Conservation (phyloP, 768 basidiomycete genomes). For the Russula griseocarnosa region DNA sequence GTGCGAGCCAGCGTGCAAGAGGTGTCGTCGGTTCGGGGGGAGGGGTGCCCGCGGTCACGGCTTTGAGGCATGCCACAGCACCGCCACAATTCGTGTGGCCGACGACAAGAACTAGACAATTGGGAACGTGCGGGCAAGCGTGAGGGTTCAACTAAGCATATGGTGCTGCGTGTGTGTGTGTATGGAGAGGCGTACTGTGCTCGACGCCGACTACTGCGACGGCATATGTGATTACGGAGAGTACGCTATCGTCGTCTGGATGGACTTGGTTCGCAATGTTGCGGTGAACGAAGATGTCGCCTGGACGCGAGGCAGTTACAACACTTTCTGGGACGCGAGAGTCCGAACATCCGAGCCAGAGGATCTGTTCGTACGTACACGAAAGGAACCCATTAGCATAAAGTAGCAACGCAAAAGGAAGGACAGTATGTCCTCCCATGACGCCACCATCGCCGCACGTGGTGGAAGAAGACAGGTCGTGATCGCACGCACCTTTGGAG, state of each 20-base stretch:
- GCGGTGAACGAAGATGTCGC: slow-evolving; percentile 78
- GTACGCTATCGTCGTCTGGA: slow-evolving; percentile 62
- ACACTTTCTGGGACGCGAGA: slow-evolving; percentile 82
- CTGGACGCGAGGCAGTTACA: slow-evolving; percentile 63
- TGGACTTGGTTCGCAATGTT: slow-evolving; percentile 89
- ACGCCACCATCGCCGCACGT: background rate
- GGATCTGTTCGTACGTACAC: slow-evolving; percentile 42
- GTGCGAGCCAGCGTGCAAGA: slow-evolving; percentile 68
- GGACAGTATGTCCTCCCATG: background rate
- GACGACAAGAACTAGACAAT: slow-evolving; percentile 67
- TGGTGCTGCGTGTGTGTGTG: slow-evolving; percentile 21
- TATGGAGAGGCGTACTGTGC: slow-evolving; percentile 55
- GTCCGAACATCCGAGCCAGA: slow-evolving; percentile 82
- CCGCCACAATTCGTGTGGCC: slow-evolving; percentile 87
- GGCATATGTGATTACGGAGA: slow-evolving; percentile 72
- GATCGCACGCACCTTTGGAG: slow-evolving; percentile 48
- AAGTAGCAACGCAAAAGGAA: no score
- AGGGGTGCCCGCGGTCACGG: slow-evolving; percentile 37
- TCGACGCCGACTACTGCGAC: slow-evolving; percentile 64
- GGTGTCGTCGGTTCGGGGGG: slow-evolving; percentile 37
- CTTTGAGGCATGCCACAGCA: slow-evolving; percentile 51
- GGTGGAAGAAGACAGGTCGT: slow-evolving; percentile 25
- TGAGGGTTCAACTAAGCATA: no score
- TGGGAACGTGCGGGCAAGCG: background rate
- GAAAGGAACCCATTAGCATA: no score